phyloP scores from a whole-genome alignment of 768 basidiomycete species.

The Xerocomus potaroensis region DNA sequence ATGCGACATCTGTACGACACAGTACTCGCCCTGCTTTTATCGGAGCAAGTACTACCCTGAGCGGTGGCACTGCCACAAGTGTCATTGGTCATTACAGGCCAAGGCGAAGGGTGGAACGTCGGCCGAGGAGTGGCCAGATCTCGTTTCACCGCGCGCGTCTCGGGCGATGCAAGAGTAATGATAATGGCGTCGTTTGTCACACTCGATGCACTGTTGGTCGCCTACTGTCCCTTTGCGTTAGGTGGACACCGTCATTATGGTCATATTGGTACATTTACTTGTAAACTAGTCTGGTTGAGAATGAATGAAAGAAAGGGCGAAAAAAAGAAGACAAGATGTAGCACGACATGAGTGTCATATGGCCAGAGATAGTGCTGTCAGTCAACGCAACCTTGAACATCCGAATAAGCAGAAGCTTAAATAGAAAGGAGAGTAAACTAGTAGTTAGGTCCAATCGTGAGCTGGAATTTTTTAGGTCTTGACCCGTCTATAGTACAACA shows the following conservation, averaged over 20 bases:
- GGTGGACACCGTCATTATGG: slow-evolving; percentile 16
- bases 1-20: slow-evolving; percentile 62
- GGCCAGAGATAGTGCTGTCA: slow-evolving; percentile 13
- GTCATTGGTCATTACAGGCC: slow-evolving; percentile 30
- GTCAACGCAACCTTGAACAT: background rate
- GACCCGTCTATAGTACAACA: slow-evolving; percentile 75
- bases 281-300: slow-evolving; percentile 22
- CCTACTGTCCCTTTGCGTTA: background rate
- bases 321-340: slow-evolving; percentile 4
- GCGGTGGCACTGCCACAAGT: slow-evolving; percentile 42
- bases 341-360: slow-evolving; percentile 17
- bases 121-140: slow-evolving; percentile 16
- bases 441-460: background rate
- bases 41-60: slow-evolving; percentile 30
- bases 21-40: slow-evolving; percentile 76
- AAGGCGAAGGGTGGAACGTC: background rate
- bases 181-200: background rate
- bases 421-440: slow-evolving; percentile 17
- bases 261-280: slow-evolving; percentile 25
- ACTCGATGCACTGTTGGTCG: background rate
- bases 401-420: slow-evolving; percentile 4
- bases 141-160: slow-evolving; percentile 5
- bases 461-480: slow-evolving; percentile 17
- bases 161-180: slow-evolving; percentile 19
- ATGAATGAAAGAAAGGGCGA: background rate